A percentile compares a stretch with the other conserved stretches of the same genome.
Evolutionary conservation across 2,329 filamentous ascomycete species (phyloP).

Genomic region (Phaeosphaeria sp.): DNA sequence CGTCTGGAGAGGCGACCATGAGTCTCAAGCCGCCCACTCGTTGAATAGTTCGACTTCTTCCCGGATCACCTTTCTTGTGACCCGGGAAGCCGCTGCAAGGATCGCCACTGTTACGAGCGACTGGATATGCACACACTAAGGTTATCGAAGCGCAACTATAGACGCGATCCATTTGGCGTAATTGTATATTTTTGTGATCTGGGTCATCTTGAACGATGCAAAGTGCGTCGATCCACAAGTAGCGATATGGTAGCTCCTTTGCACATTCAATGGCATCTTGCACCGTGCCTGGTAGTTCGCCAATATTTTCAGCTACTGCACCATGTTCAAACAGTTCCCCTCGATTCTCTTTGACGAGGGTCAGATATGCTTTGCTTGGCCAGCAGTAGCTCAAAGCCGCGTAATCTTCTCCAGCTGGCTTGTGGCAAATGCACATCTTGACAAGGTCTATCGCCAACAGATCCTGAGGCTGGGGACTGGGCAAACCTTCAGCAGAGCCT

Average conservation of each 20-base stretch:
- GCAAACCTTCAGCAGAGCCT: no score
- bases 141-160: constrained; percentile 2
- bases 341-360: background rate
- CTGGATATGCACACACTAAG: constrained; percentile 5
- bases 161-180: constrained; percentile 7
- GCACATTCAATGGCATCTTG: constrained; percentile 4
- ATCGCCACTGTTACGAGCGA: background rate
- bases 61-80: background rate
- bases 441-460: constrained; percentile 3
- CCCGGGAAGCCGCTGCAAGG: constrained; percentile 7
- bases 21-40: constrained; percentile 1
- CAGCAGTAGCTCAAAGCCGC: constrained; percentile 6
- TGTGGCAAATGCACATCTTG: constrained; percentile 1
- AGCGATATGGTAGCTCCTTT: constrained; percentile 1
- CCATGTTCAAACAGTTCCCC: background rate
- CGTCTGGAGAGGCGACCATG: background rate
- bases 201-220: constrained; percentile 6
- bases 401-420: background rate
- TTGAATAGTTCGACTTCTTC: background rate
- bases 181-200: constrained; percentile 1
- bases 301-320: background rate
- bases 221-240: constrained; percentile 5
- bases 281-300: constrained; percentile 2
- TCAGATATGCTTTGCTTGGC: constrained; percentile 1
- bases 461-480: background rate